Evolutionary conservation across 2,329 filamentous ascomycete species (phyloP).

Genomic region (Trichophyton schoenleinii): DNA sequence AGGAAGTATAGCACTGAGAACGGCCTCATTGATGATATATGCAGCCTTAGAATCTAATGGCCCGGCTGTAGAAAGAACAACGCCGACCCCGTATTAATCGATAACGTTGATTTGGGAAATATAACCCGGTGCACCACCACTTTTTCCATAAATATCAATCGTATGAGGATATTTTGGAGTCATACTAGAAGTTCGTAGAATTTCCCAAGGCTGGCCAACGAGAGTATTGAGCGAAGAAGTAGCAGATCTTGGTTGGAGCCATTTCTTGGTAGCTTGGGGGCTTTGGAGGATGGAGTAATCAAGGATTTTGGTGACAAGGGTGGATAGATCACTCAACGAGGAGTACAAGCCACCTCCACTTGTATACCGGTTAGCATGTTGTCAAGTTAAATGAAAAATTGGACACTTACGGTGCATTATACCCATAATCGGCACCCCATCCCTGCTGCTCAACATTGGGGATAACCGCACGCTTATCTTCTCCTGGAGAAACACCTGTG

Average conservation of each 20-base stretch:
- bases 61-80: conserved; percentile 24
- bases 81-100: conserved; percentile 26
- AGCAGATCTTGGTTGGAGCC: conserved; percentile 27
- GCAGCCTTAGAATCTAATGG: conserved; percentile 15
- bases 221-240: conserved; percentile 21
- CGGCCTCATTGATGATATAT: conserved; percentile 19
- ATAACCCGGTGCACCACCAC: conserved; percentile 25
- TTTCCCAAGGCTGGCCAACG: conserved; percentile 31
- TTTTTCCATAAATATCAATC: conserved; percentile 26
- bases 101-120: conserved; percentile 25
- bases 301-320: conserved; percentile 21
- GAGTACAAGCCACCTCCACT: conserved; percentile 28
- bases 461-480: conserved; percentile 22
- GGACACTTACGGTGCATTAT: conserved; percentile 23
- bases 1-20: conserved; percentile 20
- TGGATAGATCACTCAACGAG: conserved; percentile 23
- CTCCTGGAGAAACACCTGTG: conserved; percentile 21
- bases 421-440: conserved; percentile 27
- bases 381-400: neutral
- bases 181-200: conserved; percentile 20
- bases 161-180: conserved; percentile 20
- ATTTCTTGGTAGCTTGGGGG: conserved; percentile 17
- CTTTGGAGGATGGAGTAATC: conserved; percentile 18
- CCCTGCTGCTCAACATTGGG: conserved; percentile 21
- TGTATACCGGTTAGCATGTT: neutral